Conservation (phyloP, 345 rosid genomes). For the Psidium friedrichsthalianum region DNA sequence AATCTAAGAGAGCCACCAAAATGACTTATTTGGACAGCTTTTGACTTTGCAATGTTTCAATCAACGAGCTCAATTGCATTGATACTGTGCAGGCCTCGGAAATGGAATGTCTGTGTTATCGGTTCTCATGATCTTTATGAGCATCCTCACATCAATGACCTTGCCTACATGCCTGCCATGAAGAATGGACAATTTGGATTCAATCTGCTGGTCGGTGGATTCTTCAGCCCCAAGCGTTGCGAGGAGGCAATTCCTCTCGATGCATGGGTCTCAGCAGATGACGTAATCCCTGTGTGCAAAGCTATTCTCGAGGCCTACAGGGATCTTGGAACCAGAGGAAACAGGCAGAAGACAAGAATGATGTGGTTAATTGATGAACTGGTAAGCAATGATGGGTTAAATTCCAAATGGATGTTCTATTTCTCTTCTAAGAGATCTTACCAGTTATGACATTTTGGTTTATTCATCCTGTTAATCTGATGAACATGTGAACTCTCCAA, state of each 20-base stretch:
- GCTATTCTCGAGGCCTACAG: slow-evolving; percentile 76
- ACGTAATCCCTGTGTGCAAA: slow-evolving; percentile 55
- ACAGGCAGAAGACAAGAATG: slow-evolving; percentile 89
- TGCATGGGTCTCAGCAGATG: slow-evolving; percentile 88
- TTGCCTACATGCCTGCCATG: slow-evolving; percentile 91
- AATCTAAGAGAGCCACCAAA: not conserved
- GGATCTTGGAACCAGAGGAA: slow-evolving; percentile 88
- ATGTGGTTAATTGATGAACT: slow-evolving; percentile 98
- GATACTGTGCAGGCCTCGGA: slow-evolving; percentile 56
- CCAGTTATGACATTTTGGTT: not conserved
- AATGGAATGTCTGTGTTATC: slow-evolving; percentile 92
- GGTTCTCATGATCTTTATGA: slow-evolving; percentile 94
- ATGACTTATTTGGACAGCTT: not conserved
- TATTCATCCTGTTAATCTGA: not conserved
- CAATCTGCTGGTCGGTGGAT: slow-evolving; percentile 89
- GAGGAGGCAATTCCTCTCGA: slow-evolving; percentile 92
- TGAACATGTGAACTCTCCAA: not conserved
- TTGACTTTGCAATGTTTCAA: not conserved
- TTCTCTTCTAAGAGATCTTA: not conserved
- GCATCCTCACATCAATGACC: slow-evolving; percentile 96
- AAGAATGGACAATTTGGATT: slow-evolving; percentile 74
- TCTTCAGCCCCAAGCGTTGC: slow-evolving; percentile 84
- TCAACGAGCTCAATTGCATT: not conserved
- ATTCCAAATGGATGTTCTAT: not conserved
- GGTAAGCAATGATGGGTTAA: slow-evolving; percentile 30